Percentiles rank a stretch among this genome's conserved stretches.
These are phyloP conservation scores for Monosporozyma siamensis DNA, from an alignment of 805 yeast genomes.

Conservation along the genomic window DNA sequence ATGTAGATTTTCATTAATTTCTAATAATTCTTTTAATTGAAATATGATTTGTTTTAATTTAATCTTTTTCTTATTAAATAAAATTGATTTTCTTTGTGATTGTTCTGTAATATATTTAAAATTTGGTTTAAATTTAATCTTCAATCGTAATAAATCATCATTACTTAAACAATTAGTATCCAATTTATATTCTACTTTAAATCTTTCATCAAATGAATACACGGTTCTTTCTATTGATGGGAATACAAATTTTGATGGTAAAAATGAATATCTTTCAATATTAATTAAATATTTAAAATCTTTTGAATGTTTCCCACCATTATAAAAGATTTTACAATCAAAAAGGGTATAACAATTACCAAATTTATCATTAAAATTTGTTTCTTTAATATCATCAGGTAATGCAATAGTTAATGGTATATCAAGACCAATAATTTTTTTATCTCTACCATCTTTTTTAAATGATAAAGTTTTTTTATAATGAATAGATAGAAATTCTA, in stretches of 20 bases:
- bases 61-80: constrained; percentile 27
- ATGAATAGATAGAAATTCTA: constrained; percentile 23
- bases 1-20: constrained; percentile 32
- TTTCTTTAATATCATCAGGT: constrained; percentile 43
- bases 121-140: constrained; percentile 36
- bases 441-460: constrained; percentile 9
- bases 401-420: constrained; percentile 50
- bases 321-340: constrained; percentile 25
- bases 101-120: constrained; percentile 5
- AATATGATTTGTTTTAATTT: constrained; percentile 38
- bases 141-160: constrained; percentile 37
- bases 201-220: constrained; percentile 41
- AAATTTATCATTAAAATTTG: constrained; percentile 40
- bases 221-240: constrained; percentile 40
- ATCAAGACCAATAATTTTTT: constrained; percentile 41
- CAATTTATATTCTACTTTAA: constrained; percentile 37
- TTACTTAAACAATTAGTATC: constrained; percentile 53
- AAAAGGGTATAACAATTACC: constrained; percentile 41
- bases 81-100: constrained; percentile 6
- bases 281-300: constrained; percentile 33
- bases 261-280: constrained; percentile 46
- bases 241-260: constrained; percentile 38
- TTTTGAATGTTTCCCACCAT: constrained; percentile 5
- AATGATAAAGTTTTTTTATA: constrained; percentile 28
- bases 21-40: constrained; percentile 46